Evolutionary conservation across 768 basidiomycete species (phyloP).

Genomic region (Gelatoporia subvermispora): DNA sequence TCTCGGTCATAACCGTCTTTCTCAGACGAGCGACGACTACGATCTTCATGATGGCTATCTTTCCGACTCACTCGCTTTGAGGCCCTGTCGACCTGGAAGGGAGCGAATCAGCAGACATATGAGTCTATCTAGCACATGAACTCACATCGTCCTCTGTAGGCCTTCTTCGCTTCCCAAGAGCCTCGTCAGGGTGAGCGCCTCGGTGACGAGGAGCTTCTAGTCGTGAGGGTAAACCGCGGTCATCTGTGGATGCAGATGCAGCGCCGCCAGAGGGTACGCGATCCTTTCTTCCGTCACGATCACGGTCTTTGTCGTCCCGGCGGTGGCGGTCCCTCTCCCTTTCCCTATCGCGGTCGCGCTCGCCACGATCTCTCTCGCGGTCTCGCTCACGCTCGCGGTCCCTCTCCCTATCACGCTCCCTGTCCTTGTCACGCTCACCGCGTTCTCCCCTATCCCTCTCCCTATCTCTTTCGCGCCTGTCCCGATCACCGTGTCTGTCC

Average conservation of each 20-base stretch:
- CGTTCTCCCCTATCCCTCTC: constrained; percentile 17
- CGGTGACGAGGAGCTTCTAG: constrained; percentile 59
- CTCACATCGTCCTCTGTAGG: constrained; percentile 71
- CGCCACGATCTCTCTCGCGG: constrained; percentile 24
- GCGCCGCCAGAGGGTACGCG: constrained; percentile 40
- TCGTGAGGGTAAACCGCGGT: constrained; percentile 51
- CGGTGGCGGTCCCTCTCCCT: constrained; percentile 29
- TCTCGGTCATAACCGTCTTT: constrained; percentile 69
- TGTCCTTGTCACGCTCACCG: constrained; percentile 22
- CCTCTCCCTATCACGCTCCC: constrained; percentile 19
- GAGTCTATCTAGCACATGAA: constrained; percentile 7
- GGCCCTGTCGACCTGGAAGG: constrained; percentile 58
- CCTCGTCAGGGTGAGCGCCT: constrained; percentile 49
- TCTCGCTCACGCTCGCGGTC: constrained; percentile 22
- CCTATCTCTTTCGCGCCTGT: constrained; percentile 17
- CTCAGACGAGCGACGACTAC: constrained; percentile 58
- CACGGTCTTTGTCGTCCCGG: constrained; percentile 48
- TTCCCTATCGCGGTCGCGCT: constrained; percentile 23
- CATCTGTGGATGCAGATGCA: constrained; percentile 39
- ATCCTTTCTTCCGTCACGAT: constrained; percentile 58
- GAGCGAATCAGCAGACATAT: not conserved
- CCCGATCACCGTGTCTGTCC: constrained; percentile 23
- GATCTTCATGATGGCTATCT: constrained; percentile 72
- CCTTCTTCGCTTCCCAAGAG: constrained; percentile 68
- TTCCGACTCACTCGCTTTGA: constrained; percentile 82